These are phyloP conservation scores for Crithidia acanthocephali DNA, from an alignment of 208 protist species.

Conservation along the genomic window DNA sequence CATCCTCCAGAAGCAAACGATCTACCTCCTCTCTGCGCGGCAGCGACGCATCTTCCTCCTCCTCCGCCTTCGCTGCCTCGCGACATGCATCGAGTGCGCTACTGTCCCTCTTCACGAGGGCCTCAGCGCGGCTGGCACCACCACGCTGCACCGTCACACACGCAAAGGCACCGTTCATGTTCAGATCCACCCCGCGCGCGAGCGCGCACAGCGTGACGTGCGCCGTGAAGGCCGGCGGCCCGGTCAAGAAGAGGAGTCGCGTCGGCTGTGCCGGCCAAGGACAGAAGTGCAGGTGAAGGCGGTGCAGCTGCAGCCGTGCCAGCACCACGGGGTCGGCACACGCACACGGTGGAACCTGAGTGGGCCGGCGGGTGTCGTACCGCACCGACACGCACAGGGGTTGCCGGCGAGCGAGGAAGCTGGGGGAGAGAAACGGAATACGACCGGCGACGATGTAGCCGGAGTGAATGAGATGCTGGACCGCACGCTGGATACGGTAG, in stretches of 20 bases:
- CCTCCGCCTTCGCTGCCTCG: neutral
- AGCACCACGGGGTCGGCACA: constrained; percentile 23
- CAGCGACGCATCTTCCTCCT: neutral
- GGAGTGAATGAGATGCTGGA: constrained; percentile 39
- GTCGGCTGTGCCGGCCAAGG: constrained; percentile 40
- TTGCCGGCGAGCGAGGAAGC: neutral
- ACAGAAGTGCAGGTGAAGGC: constrained; percentile 37
- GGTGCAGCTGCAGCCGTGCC: constrained; percentile 44
- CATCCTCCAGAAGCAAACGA: constrained; percentile 39
- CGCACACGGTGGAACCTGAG: constrained; percentile 21
- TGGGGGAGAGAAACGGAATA: constrained; percentile 8
- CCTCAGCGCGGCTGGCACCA: neutral
- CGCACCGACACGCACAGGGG: constrained; percentile 30
- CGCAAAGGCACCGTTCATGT: constrained; percentile 56
- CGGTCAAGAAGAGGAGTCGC: constrained; percentile 64
- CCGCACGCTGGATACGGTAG: constrained; percentile 45
- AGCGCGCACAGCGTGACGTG: constrained; percentile 61
- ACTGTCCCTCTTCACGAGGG: neutral
- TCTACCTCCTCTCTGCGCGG: constrained; percentile 1
- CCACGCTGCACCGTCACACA: neutral
- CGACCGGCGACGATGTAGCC: constrained; percentile 47
- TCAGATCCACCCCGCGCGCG: constrained; percentile 49
- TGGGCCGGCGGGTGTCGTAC: constrained; percentile 35
- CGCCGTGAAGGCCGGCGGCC: constrained; percentile 57
- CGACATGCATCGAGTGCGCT: neutral